Evolutionary conservation across 2,329 filamentous ascomycete species (phyloP).

Genomic region (Diatrype stigma): DNA sequence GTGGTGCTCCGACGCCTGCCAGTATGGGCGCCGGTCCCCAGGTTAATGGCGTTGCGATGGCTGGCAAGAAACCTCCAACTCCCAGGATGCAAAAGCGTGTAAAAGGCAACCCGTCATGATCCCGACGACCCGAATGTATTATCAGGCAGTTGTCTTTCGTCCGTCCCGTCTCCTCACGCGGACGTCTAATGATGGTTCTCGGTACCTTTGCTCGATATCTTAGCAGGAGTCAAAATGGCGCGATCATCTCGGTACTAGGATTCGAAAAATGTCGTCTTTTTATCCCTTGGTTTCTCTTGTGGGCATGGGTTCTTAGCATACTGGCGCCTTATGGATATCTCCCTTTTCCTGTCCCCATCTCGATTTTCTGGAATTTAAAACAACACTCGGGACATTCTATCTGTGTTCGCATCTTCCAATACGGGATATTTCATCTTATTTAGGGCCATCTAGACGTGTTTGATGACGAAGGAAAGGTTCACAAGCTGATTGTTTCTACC

Average conservation of each 20-base stretch:
- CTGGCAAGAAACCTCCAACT: constrained; percentile 51
- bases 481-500: too few species aligned
- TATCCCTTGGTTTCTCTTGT: background rate
- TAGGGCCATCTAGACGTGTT: too few species aligned
- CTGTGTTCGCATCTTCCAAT: too few species aligned
- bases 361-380: too few species aligned
- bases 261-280: background rate
- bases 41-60: constrained; percentile 45
- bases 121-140: background rate
- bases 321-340: background rate
- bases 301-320: background rate
- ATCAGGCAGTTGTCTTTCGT: too few species aligned
- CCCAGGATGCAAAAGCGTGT: constrained; percentile 53
- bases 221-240: too few species aligned
- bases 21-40: constrained; percentile 36
- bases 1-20: constrained; percentile 45
- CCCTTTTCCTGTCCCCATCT: too few species aligned
- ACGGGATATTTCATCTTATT: too few species aligned
- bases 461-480: too few species aligned
- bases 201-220: too few species aligned
- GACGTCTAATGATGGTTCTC: constrained; percentile 1
- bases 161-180: background rate
- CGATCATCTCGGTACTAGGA: too few species aligned
- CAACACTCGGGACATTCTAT: too few species aligned
- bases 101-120: constrained; percentile 39